Evolutionary conservation across 371 early-diverging fungal species (phyloP).

Genomic region (Astathelohania contejeani): DNA sequence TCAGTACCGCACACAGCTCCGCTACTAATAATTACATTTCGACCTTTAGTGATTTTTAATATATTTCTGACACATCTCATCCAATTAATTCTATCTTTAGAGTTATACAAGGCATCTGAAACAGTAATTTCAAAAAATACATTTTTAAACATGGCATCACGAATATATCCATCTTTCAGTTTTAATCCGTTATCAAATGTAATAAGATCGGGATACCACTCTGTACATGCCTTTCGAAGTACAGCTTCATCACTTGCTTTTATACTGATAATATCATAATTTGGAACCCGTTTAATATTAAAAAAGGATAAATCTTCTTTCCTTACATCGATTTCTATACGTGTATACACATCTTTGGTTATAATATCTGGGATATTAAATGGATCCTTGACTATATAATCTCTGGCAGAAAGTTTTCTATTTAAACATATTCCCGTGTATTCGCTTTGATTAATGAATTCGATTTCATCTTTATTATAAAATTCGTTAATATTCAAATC

Average conservation of each 20-base stretch:
- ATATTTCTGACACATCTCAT: conserved; percentile 13
- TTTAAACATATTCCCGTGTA: neutral
- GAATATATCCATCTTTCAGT: conserved; percentile 4
- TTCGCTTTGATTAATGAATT: neutral
- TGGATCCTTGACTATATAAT: neutral
- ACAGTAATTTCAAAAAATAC: conserved; percentile 24
- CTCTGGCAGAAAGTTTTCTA: neutral
- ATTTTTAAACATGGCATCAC: conserved; percentile 10
- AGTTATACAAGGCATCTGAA: conserved; percentile 9
- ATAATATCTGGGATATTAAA: neutral
- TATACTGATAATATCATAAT: conserved; percentile 2
- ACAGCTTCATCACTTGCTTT: neutral
- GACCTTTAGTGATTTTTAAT: conserved; percentile 19
- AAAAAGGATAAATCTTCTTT: neutral
- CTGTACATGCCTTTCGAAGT: conserved; percentile 2
- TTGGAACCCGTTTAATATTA: neutral
- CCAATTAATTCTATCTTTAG: conserved; percentile 10
- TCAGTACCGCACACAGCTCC: conserved; percentile 12
- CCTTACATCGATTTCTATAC: neutral
- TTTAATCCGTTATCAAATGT: conserved; percentile 9
- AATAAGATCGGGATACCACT: conserved; percentile 16
- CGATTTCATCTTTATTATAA: neutral
- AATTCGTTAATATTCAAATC: neutral
- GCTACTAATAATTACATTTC: conserved; percentile 18
- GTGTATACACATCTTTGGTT: conserved; percentile 2